These are phyloP conservation scores for Stereocaulon alpinum DNA, from an alignment of 495 filamentous ascomycete genomes.

Conservation along the genomic window DNA sequence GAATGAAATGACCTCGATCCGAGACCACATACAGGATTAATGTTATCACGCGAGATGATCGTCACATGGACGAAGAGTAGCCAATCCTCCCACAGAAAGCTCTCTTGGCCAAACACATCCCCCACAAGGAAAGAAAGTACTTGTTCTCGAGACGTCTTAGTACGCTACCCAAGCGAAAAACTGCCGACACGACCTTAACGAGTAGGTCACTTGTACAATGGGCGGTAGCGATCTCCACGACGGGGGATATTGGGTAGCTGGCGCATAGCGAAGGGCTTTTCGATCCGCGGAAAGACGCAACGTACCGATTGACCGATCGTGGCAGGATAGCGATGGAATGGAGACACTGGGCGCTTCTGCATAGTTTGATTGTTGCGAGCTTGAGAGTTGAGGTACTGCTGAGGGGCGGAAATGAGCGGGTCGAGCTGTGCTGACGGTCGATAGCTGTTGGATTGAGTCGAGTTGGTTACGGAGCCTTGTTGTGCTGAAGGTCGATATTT, in stretches of 20 bases:
- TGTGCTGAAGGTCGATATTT: slow-evolving; percentile 24
- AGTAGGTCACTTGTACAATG: not conserved
- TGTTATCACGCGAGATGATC: too few relatives aligned
- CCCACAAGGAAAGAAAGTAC: too few relatives aligned
- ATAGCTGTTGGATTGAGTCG: not conserved
- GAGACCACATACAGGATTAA: too few relatives aligned
- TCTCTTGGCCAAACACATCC: too few relatives aligned
- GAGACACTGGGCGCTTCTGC: not conserved
- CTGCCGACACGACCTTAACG: not conserved
- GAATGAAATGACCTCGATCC: too few relatives aligned
- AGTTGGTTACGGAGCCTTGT: not conserved
- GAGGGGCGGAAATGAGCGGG: slow-evolving; percentile 23
- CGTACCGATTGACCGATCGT: not conserved
- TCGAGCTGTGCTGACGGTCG: slow-evolving; percentile 24
- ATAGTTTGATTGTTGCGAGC: not conserved
- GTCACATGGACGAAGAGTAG: too few relatives aligned
- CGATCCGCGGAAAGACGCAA: not conserved
- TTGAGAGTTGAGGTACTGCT: not conserved
- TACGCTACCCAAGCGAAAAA: too few relatives aligned
- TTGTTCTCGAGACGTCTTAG: too few relatives aligned
- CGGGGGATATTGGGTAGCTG: not conserved
- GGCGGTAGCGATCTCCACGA: slow-evolving; percentile 5
- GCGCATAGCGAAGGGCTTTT: not conserved
- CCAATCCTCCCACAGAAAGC: too few relatives aligned
- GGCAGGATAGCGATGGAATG: not conserved